phyloP scores from a whole-genome alignment of 805 yeast genomes.

The Ogataea glucozyma region DNA sequence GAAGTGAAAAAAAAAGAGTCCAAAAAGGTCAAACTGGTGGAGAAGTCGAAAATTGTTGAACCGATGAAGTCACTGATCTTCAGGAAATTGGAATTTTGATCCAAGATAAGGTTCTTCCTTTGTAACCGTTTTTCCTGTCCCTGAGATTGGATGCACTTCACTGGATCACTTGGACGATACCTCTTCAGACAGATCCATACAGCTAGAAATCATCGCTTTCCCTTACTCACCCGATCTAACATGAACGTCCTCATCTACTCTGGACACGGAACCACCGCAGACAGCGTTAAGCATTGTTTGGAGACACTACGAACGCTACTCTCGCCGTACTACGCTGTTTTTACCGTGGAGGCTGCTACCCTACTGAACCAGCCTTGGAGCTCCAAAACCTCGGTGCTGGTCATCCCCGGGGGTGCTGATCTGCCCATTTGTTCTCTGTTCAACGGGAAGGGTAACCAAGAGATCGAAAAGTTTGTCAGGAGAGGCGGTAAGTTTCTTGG shows the following conservation, averaged over 20 bases:
- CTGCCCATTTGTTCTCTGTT: constrained; percentile 76
- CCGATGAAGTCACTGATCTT: no score
- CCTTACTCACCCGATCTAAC: constrained; percentile 14
- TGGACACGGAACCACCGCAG: constrained; percentile 83
- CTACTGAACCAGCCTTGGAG: constrained; percentile 87
- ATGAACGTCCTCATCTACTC: constrained; percentile 79
- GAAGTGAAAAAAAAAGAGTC: background rate
- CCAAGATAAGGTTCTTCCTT: no score
- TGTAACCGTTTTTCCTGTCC: no score
- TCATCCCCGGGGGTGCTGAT: constrained; percentile 97
- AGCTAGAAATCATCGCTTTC: background rate
- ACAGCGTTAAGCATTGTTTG: constrained; percentile 79
- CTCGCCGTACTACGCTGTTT: constrained; percentile 88
- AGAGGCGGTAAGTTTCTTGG: constrained; percentile 86
- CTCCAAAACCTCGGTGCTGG: constrained; percentile 72
- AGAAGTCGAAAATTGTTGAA: background rate
- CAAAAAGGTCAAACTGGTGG: background rate
- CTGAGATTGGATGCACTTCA: no score
- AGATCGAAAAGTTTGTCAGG: constrained; percentile 62
- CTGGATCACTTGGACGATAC: no score
- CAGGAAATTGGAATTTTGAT: no score
- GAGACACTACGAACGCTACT: constrained; percentile 73
- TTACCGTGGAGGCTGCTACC: constrained; percentile 61
- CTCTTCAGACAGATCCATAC: no score
- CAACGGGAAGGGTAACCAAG: constrained; percentile 65